phyloP scores from a whole-genome alignment of 768 basidiomycete species.

The Mycena amicta region DNA sequence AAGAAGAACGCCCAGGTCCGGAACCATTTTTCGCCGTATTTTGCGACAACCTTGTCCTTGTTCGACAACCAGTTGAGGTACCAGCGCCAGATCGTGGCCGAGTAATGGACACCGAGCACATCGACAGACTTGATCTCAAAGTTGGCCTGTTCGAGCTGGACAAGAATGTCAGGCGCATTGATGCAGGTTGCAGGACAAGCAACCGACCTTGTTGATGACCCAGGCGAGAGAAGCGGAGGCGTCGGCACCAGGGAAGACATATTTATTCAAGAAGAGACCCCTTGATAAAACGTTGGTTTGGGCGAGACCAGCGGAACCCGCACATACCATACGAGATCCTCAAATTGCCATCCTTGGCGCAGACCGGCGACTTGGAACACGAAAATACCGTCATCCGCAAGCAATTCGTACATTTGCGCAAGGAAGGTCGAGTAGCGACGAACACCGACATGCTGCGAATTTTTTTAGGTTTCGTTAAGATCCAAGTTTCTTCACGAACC shows the following conservation, averaged over 20 bases:
- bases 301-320: no score
- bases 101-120: conserved; percentile 97
- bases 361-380: conserved; percentile 98
- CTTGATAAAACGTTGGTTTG: no score
- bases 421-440: conserved; percentile 90
- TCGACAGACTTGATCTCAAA: conserved; percentile 98
- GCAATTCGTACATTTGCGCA: conserved; percentile 86
- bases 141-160: conserved; percentile 82
- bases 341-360: conserved; percentile 95
- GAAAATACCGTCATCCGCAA: conserved; percentile 93
- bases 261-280: conserved; percentile 98
- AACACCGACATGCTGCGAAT: conserved; percentile 88
- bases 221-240: conserved; percentile 94
- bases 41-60: conserved; percentile 83
- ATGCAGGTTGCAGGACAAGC: no score
- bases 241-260: conserved; percentile 98
- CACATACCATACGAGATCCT: conserved; percentile 98
- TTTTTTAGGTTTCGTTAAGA: not conserved
- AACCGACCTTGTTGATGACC: conserved; percentile 68
- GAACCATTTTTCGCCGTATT: conserved; percentile 94
- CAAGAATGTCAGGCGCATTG: no score
- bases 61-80: conserved; percentile 97
- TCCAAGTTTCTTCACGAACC: conserved; percentile 42
- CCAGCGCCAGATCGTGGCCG: conserved; percentile 88
- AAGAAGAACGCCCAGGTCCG: conserved; percentile 97